A percentile compares a stretch with the other conserved stretches of the same genome.
Evolutionary conservation across 345 rosid genomes (phyloP).

Genomic region (Eucalyptus albens): DNA sequence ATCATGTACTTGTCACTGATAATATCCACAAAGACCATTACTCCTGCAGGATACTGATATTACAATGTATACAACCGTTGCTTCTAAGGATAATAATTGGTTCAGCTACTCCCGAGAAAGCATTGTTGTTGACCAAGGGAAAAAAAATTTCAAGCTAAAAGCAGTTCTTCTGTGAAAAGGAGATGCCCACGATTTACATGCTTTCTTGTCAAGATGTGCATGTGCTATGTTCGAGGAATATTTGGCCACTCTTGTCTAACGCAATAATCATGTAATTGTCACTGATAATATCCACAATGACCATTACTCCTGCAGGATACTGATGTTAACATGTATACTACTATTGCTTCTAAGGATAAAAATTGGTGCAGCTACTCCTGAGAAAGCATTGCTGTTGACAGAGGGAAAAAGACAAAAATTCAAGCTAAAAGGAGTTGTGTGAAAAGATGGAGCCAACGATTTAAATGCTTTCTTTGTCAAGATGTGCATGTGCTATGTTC

Average conservation of each 20-base stretch:
- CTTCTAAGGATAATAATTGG: background rate
- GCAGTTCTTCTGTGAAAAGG: background rate
- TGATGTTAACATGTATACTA: background rate
- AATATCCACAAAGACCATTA: background rate
- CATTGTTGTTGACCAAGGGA: background rate
- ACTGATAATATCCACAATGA: background rate
- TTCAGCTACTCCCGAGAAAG: background rate
- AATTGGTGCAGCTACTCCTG: background rate
- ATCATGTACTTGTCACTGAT: background rate
- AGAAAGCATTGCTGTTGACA: background rate
- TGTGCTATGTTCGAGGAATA: background rate
- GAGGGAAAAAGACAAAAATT: background rate
- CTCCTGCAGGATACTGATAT: background rate
- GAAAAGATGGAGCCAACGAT: background rate
- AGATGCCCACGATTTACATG: background rate
- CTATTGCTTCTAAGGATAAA: background rate
- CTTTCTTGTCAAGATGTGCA: background rate
- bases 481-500: background rate
- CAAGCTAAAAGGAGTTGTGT: background rate
- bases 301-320: background rate
- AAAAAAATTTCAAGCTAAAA: background rate
- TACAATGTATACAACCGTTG: background rate
- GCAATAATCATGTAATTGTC: background rate
- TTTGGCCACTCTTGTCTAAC: background rate
- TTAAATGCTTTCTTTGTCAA: background rate